Conservation (phyloP, 495 filamentous ascomycete genomes). For the Neurospora sp. region DNA sequence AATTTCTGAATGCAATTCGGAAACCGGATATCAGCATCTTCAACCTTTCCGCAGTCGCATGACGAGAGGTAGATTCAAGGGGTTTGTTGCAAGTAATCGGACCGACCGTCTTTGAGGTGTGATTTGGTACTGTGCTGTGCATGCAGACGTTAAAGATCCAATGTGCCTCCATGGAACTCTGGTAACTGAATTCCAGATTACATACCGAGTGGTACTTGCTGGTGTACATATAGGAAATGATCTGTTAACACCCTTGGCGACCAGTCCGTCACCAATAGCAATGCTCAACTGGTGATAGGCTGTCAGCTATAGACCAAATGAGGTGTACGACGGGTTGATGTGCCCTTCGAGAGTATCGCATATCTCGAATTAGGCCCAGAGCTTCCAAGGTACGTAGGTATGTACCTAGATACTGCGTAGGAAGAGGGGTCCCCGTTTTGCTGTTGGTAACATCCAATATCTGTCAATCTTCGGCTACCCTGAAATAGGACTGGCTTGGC, state of each 20-base stretch:
- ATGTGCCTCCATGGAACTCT: background rate
- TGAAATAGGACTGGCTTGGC: constrained; percentile 15
- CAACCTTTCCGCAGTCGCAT: background rate
- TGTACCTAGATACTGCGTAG: background rate
- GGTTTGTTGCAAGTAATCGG: constrained; percentile 19
- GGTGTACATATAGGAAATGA: background rate
- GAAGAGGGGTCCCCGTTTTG: background rate
- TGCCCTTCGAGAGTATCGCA: background rate
- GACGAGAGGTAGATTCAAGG: background rate
- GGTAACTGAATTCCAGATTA: background rate
- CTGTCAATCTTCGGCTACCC: constrained; percentile 15
- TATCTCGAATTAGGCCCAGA: background rate
- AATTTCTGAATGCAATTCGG: background rate
- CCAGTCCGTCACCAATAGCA: background rate
- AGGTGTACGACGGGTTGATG: background rate
- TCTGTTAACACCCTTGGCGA: background rate
- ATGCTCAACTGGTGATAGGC: background rate
- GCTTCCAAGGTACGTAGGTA: background rate
- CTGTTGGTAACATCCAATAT: constrained; percentile 9
- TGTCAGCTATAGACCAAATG: background rate
- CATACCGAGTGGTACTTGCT: background rate
- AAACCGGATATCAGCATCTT: background rate
- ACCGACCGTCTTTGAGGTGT: constrained; percentile 7
- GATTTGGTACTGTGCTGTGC: background rate
- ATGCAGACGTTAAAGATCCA: background rate